Base-by-base conservation (phyloP, 495 filamentous ascomycete genomes). In the Penicillium coprophilum region DNA sequence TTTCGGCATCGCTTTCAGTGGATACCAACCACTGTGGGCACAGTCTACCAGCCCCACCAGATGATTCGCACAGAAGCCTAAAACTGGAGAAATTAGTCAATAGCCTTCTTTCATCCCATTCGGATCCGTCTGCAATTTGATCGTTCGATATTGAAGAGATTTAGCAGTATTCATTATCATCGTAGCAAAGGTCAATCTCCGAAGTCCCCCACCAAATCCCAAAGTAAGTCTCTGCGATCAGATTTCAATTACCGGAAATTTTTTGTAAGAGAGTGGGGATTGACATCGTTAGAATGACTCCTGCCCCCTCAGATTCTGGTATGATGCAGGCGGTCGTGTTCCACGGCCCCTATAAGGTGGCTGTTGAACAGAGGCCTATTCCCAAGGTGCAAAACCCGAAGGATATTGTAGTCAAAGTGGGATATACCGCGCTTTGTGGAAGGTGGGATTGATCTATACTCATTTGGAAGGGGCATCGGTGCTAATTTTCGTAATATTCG, bases 331-430 rank as follows among this genome's bases (percentile, higher is more conserved):
- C 77, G 65, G 80, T 82, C 24, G 68, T 81, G 12, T 82, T 82
- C 62, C 71, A 77, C 39, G 76, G 68, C 20, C 75, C 76, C 19
- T 70, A 69, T 58, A 74, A 77, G 54, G 75, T 81, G 27, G 71
- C 70, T 10, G 67, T 82, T 38, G 79, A 81, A 59, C 70, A 81
- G 39, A 58, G 75, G 30, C 77, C 77, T 2, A 75, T 81, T 40
- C 80, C 80, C n/a, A 67, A 68, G 9, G 83, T 97, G 52, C 75
- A 87, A 59, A 79, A 90, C 28, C 74, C 83, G 12, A 84, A 79
- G 50, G 93, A 97, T 73, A 81, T 91, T 52, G 84, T 97, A 52
- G 85, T 96, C 57, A 93, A 92, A 71, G 90, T 96, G 46, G 80
- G 81, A 50, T 87, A 89, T 64, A 91, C 92, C 15, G 93, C 90